Conservation (phyloP, 495 filamentous ascomycete species). For the Penicillium odoratum region DNA sequence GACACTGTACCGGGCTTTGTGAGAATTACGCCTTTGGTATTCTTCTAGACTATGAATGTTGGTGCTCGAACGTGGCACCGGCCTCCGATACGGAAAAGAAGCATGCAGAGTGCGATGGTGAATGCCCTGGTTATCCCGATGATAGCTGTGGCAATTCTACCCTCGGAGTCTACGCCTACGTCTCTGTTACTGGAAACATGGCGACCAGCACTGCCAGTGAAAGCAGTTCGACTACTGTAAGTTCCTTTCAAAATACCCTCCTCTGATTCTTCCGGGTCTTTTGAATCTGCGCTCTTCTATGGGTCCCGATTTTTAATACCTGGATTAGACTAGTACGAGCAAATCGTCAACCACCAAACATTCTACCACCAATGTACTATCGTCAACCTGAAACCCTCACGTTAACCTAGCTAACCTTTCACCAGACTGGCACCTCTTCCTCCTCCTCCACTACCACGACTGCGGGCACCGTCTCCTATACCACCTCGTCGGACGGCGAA, state of each 20-base stretch:
- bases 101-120: constrained; percentile 49
- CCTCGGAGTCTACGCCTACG: constrained; percentile 60
- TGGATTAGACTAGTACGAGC: constrained; percentile 22
- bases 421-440: constrained; percentile 27
- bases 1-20: constrained; percentile 59
- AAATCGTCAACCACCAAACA: constrained; percentile 5
- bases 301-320: constrained; percentile 21
- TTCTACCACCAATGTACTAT: constrained; percentile 17
- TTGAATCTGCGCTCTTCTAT: constrained; percentile 15
- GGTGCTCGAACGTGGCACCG: constrained; percentile 74
- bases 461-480: constrained; percentile 32
- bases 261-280: constrained; percentile 7
- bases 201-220: constrained; percentile 39
- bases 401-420: constrained; percentile 19
- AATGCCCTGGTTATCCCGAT: constrained; percentile 65
- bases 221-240: constrained; percentile 27
- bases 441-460: constrained; percentile 38
- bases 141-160: constrained; percentile 63
- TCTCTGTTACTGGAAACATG: constrained; percentile 27
- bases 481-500: constrained; percentile 47
- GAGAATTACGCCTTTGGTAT: constrained; percentile 65
- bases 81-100: constrained; percentile 37
- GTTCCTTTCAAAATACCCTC: constrained; percentile 6
- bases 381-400: neutral
- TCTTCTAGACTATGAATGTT: constrained; percentile 63